phyloP scores from a whole-genome alignment of 257 asterid genomes.

The Oldenlandia corymbosa region DNA sequence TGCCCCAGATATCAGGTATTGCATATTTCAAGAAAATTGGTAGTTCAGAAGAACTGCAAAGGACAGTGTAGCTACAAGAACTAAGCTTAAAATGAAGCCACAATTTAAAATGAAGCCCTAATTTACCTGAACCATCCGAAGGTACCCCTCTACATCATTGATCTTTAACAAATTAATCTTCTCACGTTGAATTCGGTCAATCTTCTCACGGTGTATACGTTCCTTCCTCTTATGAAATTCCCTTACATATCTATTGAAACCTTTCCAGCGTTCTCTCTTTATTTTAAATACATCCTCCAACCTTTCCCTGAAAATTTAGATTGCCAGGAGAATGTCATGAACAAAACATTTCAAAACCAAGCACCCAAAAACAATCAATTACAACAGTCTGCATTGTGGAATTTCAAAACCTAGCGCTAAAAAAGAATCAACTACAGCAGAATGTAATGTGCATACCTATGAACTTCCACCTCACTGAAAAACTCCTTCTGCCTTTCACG shows the following conservation, averaged over 20 bases:
- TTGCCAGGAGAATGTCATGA: constrained; percentile 15
- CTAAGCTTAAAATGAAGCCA: constrained; percentile 7
- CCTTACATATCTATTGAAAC: constrained; percentile 69
- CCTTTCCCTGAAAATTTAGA: constrained; percentile 63
- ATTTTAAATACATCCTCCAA: constrained; percentile 85
- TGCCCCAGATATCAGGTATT: constrained; percentile 75
- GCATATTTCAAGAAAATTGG: constrained; percentile 56
- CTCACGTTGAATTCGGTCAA: constrained; percentile 97
- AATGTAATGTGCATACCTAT: constrained; percentile 51
- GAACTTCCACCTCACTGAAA: constrained; percentile 89
- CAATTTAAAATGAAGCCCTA: constrained; percentile 10
- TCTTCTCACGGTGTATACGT: constrained; percentile 94
- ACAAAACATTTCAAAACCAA: constrained; percentile 1
- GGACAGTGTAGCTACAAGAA: constrained; percentile 11
- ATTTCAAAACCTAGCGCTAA: not conserved
- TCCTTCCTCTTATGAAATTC: constrained; percentile 99
- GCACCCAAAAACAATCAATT: not conserved
- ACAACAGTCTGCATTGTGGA: constrained; percentile 9
- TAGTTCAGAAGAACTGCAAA: constrained; percentile 16
- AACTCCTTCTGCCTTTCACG: constrained; percentile 97
- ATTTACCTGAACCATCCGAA: constrained; percentile 96
- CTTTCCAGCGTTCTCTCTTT: constrained; percentile 96
- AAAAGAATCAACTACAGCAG: not conserved
- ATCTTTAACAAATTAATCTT: constrained; percentile 90
- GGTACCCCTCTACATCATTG: constrained; percentile 99